Base-by-base conservation (phyloP, 2,329 filamentous ascomycete genomes). In the Sarocladium oryzae region DNA sequence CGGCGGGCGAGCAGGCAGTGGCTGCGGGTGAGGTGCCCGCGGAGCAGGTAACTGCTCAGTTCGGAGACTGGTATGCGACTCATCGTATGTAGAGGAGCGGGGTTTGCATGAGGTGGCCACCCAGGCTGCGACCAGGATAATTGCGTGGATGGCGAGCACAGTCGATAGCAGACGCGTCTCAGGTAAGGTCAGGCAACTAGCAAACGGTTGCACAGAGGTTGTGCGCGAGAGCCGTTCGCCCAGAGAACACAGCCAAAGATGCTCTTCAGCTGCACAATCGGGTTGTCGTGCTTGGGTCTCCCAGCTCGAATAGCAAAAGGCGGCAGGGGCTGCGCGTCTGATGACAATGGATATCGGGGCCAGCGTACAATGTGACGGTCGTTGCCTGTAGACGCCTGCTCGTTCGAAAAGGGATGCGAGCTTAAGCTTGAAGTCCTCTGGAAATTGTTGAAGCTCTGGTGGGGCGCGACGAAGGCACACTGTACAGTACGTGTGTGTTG, bases 21-120 rank as follows among this genome's bases (percentile, higher is more conserved):
- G 38, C 60, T 61, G 3, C 61, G 64, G 13, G 66, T 63, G 18
- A 79, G 56, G 43, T 69, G 69, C 5, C 76, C 77, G 10, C 64
- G 58, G 10, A 80, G 68, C 40, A 80, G 62, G 53, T 79, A 80
- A 55, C 65, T 71, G 57, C 74, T 69, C 10, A 80, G 67, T 36
- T 71, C 69, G 7, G 66, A 57, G 2, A 70, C 67, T 20, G 73
- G 63, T 36, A 73, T 66, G 24, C 70, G 74, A 18, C 65, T 56
- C 77, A 80, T 79, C 16, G 49, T 54, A 48, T 48, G 26, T 48
- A 33, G 32, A 15, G 28, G 43, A 48, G 43, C 43, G 43, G 43
- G 43, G 43, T 48, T 8, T 48, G 43, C 43, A 48, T 48, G 20
- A 33, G 20, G 28, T 43, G 43, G 43, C 43, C 43, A 20, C 28